Evolutionary conservation across 257 asterid genomes (phyloP), one percentile per base, ranked within the genome.

Genomic region (Galeopsis tetrahit): DNA sequence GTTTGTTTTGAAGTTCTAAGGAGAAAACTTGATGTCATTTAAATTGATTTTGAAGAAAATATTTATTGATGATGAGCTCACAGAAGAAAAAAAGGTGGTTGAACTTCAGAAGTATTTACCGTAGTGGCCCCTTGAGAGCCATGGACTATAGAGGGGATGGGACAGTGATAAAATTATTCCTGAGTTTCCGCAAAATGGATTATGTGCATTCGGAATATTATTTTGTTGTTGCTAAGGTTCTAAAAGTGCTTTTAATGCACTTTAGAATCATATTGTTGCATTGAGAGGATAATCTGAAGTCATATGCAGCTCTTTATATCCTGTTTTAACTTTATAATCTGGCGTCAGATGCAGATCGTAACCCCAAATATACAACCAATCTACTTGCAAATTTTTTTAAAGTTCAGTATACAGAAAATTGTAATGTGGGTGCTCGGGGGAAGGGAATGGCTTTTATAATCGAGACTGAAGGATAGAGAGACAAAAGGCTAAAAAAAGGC

Each of bases 171-270:
- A 1, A 36, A 39, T 58, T 53, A 34, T 55, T 36, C 36, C 6
- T 35, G 65, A 46, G 60, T 36, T 33, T 57, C 14, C 38, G 13
- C 32, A 43, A 15, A 56, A 48, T 53, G 39, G 35, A 60, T 11
- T n/a, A 14, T 7, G 40, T 51, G 71, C 55, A 46, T 52, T 36
- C 61, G 48, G 33, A 7, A 60, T 21, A 60, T 3, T 46, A 28
- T 32, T 13, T 38, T 68, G 7, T 65, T 43, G 10, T 21, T 28
- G 74, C 44, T 38, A n/a, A 46, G 36, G n/a, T 48, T 35, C 38
- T 66, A 64, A 36, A 28, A 58, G 69, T 58, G 28, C 15, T 34
- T 75, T 32, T 38, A 9, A 21, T 38, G 68, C 51, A 33, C 51
- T 35, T 57, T 32, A 35, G 52, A 21, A 72, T 10, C 32, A n/a